Evolutionary conservation across 1,284 basidiomycete genomes (phyloP).

Genomic region (Heliocybe sulcata): DNA sequence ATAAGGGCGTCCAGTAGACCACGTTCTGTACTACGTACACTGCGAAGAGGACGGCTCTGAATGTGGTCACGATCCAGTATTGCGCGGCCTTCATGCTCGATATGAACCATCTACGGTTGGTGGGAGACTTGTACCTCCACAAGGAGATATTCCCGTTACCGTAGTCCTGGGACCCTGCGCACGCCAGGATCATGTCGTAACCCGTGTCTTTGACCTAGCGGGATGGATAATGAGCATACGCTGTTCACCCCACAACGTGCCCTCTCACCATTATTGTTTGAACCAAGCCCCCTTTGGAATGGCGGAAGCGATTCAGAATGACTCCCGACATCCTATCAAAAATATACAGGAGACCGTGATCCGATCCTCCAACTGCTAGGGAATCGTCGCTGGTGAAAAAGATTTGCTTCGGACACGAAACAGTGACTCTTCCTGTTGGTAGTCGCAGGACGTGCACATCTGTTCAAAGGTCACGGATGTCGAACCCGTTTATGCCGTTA

Average conservation of each 20-base stretch:
- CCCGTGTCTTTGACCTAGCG: not conserved
- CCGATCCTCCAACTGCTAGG: not conserved
- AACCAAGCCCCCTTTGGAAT: not conserved
- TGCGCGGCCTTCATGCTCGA: no score
- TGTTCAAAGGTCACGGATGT: not conserved
- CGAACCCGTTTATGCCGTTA: not conserved
- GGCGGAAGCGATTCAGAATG: not conserved
- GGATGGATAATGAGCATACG: not conserved
- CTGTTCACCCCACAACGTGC: not conserved
- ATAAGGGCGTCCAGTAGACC: no score
- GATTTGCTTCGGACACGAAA: not conserved
- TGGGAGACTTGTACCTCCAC: not conserved
- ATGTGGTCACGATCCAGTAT: no score
- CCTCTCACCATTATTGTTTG: not conserved
- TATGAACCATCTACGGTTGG: no score
- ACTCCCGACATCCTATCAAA: not conserved
- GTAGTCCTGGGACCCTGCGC: not conserved
- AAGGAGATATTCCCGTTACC: not conserved
- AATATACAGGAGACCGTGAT: not conserved
- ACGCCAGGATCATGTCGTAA: not conserved
- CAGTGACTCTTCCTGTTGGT: not conserved
- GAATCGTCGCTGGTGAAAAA: not conserved
- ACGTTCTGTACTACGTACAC: no score
- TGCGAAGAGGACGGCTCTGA: no score
- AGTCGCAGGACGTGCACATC: not conserved